phyloP scores from a whole-genome alignment of 2,329 filamentous ascomycete species.

The Fusarium multiceps region DNA sequence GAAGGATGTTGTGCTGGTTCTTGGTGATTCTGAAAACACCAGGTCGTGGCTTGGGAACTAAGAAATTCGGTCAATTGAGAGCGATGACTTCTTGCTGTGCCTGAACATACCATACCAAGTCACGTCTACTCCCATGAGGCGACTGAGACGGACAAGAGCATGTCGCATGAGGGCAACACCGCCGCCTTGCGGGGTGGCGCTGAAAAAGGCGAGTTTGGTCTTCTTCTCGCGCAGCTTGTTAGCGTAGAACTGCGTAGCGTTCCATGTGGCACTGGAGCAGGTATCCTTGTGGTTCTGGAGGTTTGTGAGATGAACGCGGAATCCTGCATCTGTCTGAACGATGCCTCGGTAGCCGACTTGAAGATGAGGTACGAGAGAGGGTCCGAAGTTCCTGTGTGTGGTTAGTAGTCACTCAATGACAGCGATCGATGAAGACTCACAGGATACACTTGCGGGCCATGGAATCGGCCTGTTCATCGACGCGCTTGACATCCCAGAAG shows the following conservation, averaged over 20 bases:
- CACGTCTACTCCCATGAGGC: constrained; percentile 73
- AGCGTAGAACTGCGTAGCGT: constrained; percentile 71
- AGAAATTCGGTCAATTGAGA: background rate
- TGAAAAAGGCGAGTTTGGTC: constrained; percentile 81
- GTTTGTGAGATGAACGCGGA: constrained; percentile 68
- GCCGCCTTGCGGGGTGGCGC: constrained; percentile 82
- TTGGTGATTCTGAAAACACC: constrained; percentile 87
- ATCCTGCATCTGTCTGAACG: constrained; percentile 77
- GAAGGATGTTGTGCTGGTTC: constrained; percentile 88
- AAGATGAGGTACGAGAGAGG: constrained; percentile 75
- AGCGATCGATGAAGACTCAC: constrained; percentile 55
- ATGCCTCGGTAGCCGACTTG: constrained; percentile 74
- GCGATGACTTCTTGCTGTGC: background rate
- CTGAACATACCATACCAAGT: constrained; percentile 72
- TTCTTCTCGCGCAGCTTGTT: constrained; percentile 71
- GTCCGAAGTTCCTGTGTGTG: constrained; percentile 78
- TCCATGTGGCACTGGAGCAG: constrained; percentile 72
- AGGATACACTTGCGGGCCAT: constrained; percentile 83
- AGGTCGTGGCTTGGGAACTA: constrained; percentile 81
- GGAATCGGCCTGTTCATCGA: constrained; percentile 85
- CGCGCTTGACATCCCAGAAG: constrained; percentile 66
- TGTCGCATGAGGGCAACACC: constrained; percentile 86
- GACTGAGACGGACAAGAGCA: constrained; percentile 77
- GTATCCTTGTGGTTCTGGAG: constrained; percentile 70
- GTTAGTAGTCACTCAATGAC: background rate